Percentiles rank a stretch among this genome's conserved stretches.
Evolutionary conservation across 108 stramenopile genomes (phyloP).

Genomic region (Cyclotella kingstonii): DNA sequence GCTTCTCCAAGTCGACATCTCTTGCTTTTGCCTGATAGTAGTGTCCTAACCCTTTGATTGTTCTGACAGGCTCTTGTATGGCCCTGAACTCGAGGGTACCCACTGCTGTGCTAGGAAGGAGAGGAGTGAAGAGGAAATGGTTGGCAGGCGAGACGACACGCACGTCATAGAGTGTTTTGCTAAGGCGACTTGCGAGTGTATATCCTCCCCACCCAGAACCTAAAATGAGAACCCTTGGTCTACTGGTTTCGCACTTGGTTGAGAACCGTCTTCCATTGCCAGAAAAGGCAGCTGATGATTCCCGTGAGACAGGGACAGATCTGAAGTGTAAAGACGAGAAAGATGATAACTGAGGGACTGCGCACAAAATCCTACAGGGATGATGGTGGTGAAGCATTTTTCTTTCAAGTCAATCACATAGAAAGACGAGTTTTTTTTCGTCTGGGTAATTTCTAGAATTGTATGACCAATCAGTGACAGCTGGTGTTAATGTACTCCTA

Average conservation of each 20-base stretch:
- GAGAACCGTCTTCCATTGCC: neutral
- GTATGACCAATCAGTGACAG: too few species aligned
- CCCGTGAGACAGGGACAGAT: too few species aligned
- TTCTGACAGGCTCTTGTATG: slow-evolving; percentile 94
- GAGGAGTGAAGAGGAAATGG: slow-evolving; percentile 97
- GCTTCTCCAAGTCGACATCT: slow-evolving; percentile 58
- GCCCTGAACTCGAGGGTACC: slow-evolving; percentile 95
- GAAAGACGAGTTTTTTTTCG: too few species aligned
- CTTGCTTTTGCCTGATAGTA: slow-evolving; percentile 86
- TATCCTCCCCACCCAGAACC: slow-evolving; percentile 80
- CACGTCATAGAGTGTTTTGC: slow-evolving; percentile 49
- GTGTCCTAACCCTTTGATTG: slow-evolving; percentile 51
- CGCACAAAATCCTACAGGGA: too few species aligned
- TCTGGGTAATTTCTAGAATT: too few species aligned
- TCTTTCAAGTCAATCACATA: too few species aligned
- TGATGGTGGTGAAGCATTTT: too few species aligned
- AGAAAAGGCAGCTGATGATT: neutral
- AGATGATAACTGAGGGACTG: too few species aligned
- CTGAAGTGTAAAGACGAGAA: too few species aligned
- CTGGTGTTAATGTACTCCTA: too few species aligned
- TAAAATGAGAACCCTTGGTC: slow-evolving; percentile 53
- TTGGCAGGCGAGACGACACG: slow-evolving; percentile 85
- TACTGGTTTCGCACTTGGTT: neutral
- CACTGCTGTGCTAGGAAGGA: slow-evolving; percentile 93
- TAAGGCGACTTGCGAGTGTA: slow-evolving; percentile 52